Base-by-base conservation (phyloP, 1,284 basidiomycete genomes). In the Ceratobasidium theobromae region DNA sequence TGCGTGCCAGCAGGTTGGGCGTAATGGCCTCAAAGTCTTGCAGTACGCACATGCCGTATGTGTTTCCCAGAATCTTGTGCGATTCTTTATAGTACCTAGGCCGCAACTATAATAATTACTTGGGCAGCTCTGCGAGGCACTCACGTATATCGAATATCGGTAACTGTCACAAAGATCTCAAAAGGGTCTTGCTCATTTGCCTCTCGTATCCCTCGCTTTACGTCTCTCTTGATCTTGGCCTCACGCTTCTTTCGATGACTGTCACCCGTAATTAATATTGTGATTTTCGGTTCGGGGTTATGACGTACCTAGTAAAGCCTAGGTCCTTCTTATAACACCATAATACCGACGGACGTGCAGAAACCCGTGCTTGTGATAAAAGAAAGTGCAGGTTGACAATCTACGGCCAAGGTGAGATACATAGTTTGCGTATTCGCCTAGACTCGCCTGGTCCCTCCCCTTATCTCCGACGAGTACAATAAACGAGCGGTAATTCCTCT, bases 11-110 rank as follows among this genome's bases (percentile, higher is more conserved):
- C 66, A 98, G 79, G 79, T 99, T 99, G 30, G 97, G 97, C 0
- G 97, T 99, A 70, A 99, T 87, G 2, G 97, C 96, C 75, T 99
- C 97, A 72, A 99, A 99, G 75, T 99, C 97, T 78, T 99, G 97
- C 66, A 99, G 80, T 6, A 99, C 86, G 70, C 94, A 88, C 95
- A 99, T 99, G 49, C 96, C 96, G 77, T 91, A 98, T 0, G 97
- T 99, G 75, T 98, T 93, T 73, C 97, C 97, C 32, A 99, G 86
- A 70, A 97, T 93, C 77, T 96, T 96, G 67, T 95, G 87, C 0
- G 93, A 94, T 74, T 98, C 95, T 76, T 96, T 97, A 81, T 97
- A 91, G 78, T 91, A 89, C 51, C 84, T 86, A 30, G 11, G n/a
- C n/a, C n/a, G n/a, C n/a, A n/a, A n/a, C n/a, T 32, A 66, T n/a